Evolutionary conservation across 495 filamentous ascomycete species (phyloP).

Genomic region (Pyronema omphalodes): DNA sequence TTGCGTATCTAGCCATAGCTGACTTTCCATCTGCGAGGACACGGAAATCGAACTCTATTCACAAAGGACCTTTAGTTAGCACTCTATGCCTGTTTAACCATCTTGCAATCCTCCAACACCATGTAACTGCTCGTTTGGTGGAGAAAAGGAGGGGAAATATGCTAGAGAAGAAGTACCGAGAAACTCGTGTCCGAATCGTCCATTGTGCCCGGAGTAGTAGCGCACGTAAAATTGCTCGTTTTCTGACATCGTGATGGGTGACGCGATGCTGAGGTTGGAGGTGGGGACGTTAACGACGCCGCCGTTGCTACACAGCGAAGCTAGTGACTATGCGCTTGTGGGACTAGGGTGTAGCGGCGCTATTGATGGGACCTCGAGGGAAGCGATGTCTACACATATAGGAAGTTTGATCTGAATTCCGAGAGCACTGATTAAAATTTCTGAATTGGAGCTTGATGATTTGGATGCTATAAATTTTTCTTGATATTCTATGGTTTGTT

Average conservation of each 20-base stretch:
- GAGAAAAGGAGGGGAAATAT: background rate
- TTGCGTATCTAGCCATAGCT: constrained; percentile 88
- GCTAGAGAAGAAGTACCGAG: constrained; percentile 42
- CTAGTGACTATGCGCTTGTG: too few species aligned
- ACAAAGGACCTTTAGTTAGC: background rate
- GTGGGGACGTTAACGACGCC: background rate
- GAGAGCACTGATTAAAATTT: too few species aligned
- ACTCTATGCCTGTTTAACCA: background rate
- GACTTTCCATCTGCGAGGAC: constrained; percentile 86
- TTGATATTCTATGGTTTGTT: too few species aligned
- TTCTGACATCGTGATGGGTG: constrained; percentile 18
- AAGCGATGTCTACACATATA: too few species aligned
- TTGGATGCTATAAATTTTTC: too few species aligned
- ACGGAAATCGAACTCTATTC: constrained; percentile 85
- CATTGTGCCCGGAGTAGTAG: constrained; percentile 97
- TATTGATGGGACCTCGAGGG: too few species aligned
- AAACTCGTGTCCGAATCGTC: constrained; percentile 96
- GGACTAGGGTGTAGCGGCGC: too few species aligned
- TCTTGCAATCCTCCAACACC: background rate
- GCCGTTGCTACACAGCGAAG: too few species aligned
- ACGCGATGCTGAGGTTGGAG: background rate
- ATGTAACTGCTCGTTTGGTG: background rate
- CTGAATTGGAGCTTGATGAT: too few species aligned
- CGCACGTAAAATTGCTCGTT: constrained; percentile 82
- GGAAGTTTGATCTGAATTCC: too few species aligned